A percentile compares a stretch with the other conserved stretches of the same genome.
Conservation (phyloP, 2,329 filamentous ascomycete genomes). For the Leptosphaerulina australis region DNA sequence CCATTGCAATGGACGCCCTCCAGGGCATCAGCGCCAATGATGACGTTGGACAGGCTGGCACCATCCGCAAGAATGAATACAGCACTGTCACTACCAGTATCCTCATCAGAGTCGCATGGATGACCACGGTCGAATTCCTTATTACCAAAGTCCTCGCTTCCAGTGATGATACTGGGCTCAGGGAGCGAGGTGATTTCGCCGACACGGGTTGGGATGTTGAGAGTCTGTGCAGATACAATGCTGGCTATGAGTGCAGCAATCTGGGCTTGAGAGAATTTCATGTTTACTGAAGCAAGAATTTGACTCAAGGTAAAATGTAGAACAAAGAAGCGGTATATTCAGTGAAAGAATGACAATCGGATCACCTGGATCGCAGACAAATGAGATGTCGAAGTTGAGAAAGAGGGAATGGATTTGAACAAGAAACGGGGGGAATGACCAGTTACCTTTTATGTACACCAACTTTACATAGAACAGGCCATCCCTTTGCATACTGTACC, state of each 20-base stretch:
- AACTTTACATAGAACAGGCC: not conserved
- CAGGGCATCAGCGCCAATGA: conserved; percentile 59
- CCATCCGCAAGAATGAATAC: conserved; percentile 60
- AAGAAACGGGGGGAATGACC: not conserved
- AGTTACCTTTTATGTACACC: conserved; percentile 1
- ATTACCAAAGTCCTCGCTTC: conserved; percentile 28
- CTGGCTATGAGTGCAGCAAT: conserved; percentile 32
- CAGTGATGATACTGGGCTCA: conserved; percentile 31
- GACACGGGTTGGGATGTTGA: conserved; percentile 41
- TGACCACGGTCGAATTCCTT: conserved; percentile 33
- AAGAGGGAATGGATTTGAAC: not conserved
- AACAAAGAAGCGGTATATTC: not conserved
- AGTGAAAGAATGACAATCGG: conserved; percentile 7
- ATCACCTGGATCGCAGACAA: conserved; percentile 8
- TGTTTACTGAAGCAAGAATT: conserved; percentile 9
- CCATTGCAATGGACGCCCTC: conserved; percentile 59
- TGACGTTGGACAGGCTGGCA: conserved; percentile 59
- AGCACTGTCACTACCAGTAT: conserved; percentile 44
- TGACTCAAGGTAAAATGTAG: not conserved
- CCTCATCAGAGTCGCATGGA: conserved; percentile 29
- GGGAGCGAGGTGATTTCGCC: conserved; percentile 39
- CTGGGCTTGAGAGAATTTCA: conserved; percentile 30
- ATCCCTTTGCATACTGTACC: not conserved
- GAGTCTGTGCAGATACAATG: conserved; percentile 37
- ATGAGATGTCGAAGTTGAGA: not conserved